A percentile compares a stretch with the other conserved stretches of the same genome.
These are phyloP conservation scores for Coniochaeta sp. DNA, from an alignment of 2,329 filamentous ascomycete genomes.

Conservation along the genomic window DNA sequence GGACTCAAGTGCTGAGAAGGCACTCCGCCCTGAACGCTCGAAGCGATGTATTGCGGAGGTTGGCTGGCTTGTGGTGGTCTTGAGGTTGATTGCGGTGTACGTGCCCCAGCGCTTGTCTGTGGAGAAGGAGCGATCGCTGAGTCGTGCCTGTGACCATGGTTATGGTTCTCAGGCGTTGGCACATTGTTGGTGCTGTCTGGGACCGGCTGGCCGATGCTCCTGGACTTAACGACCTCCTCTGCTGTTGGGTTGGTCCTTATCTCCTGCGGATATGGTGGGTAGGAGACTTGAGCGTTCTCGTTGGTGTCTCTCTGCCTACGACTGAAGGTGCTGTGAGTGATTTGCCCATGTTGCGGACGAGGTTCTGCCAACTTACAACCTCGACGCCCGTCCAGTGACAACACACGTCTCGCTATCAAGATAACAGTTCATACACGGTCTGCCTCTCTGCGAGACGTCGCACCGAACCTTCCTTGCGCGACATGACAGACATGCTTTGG, in stretches of 20 bases:
- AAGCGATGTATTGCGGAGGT: not conserved
- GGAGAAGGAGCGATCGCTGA: not conserved
- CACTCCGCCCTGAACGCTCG: not conserved
- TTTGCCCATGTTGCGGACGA: not conserved
- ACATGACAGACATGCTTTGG: slow-evolving; percentile 45
- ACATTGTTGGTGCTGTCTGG: slow-evolving; percentile 2
- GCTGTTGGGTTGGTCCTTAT: slow-evolving; percentile 16
- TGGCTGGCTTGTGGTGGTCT: not conserved
- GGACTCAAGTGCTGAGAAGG: not conserved
- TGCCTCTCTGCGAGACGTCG: slow-evolving; percentile 39
- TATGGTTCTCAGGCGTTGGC: not conserved
- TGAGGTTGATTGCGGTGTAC: not conserved
- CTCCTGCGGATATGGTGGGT: slow-evolving; percentile 20
- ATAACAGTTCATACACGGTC: slow-evolving; percentile 45
- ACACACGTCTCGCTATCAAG: slow-evolving; percentile 39
- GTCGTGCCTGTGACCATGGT: not conserved
- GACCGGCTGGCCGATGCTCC: slow-evolving; percentile 15
- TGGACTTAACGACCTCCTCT: slow-evolving; percentile 21
- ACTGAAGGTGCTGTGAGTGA: slow-evolving; percentile 10
- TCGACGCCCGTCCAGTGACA: slow-evolving; percentile 30
- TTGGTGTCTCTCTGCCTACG: slow-evolving; percentile 20
- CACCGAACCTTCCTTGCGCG: slow-evolving; percentile 43
- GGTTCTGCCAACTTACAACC: slow-evolving; percentile 23
- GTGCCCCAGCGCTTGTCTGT: not conserved
- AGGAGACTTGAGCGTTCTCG: slow-evolving; percentile 19